A percentile compares a stretch with the other conserved stretches of the same genome.
These are phyloP conservation scores for Ophiostoma triangulosporum DNA, from an alignment of 2,329 filamentous ascomycete species.

Conservation along the genomic window DNA sequence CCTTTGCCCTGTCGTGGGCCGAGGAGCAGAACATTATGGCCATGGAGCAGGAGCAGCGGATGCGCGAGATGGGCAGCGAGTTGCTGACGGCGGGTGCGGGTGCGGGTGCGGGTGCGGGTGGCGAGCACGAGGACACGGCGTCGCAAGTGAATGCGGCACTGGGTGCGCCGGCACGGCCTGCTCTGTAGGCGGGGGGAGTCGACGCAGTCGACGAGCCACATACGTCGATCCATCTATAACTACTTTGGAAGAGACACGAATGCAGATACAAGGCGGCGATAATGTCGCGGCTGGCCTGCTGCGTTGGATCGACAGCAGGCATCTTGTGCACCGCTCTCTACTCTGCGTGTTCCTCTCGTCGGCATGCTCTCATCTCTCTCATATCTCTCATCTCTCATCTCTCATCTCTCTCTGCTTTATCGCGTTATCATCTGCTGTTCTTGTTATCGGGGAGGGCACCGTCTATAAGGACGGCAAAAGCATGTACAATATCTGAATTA, in stretches of 20 bases:
- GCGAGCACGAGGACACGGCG: conserved; percentile 27
- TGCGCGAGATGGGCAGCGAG: conserved; percentile 84
- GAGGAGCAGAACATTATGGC: conserved; percentile 96
- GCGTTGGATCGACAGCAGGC: not conserved
- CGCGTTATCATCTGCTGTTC: not conserved
- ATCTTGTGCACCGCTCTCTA: too few species aligned
- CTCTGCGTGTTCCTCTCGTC: too few species aligned
- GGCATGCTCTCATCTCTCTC: not conserved
- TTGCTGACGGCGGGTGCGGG: conserved; percentile 35
- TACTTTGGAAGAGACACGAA: too few species aligned
- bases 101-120: conserved; percentile 22
- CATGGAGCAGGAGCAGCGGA: conserved; percentile 95
- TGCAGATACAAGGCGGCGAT: not conserved
- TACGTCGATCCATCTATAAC: too few species aligned
- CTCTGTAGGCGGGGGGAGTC: conserved; percentile 34
- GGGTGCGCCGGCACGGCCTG: conserved; percentile 31
- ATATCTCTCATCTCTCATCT: not conserved
- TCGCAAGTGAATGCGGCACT: conserved; percentile 36
- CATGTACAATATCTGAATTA: not conserved
- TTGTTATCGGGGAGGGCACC: not conserved
- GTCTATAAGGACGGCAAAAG: not conserved
- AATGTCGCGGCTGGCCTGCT: not conserved
- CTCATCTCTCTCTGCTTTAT: not conserved
- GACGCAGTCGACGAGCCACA: too few species aligned
- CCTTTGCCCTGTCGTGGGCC: conserved; percentile 81